Percentiles rank a stretch among this genome's conserved stretches.
These are phyloP conservation scores for Musa beccarii DNA, from an alignment of 176 grass and related monocot species.

Conservation along the genomic window DNA sequence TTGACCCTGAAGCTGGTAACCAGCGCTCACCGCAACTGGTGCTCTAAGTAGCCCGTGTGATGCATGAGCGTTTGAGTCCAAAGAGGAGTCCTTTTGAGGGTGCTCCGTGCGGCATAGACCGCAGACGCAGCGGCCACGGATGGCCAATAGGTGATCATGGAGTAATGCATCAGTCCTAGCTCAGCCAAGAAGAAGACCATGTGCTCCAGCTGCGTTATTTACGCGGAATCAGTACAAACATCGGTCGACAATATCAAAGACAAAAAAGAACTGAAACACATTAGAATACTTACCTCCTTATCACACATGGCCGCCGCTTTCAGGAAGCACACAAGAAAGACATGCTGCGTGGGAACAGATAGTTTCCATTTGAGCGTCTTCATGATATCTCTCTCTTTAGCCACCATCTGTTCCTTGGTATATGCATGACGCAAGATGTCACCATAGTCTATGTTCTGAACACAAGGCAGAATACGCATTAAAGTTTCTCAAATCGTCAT, in stretches of 20 bases:
- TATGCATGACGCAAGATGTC: conserved; percentile 14
- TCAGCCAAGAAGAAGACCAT: conserved; percentile 72
- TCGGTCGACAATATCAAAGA: neutral
- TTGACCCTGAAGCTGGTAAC: no score
- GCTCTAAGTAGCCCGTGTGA: conserved; percentile 35
- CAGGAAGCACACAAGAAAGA: conserved; percentile 54
- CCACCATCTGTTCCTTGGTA: conserved; percentile 35
- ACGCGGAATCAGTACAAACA: neutral
- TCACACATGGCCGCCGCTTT: conserved; percentile 44
- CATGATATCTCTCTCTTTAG: conserved; percentile 46
- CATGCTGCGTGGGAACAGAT: conserved; percentile 54
- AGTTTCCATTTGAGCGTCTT: conserved; percentile 70
- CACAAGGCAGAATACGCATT: no score
- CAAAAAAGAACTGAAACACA: neutral
- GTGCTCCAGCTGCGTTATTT: conserved; percentile 44
- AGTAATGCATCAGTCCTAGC: conserved; percentile 48
- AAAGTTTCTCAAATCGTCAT: no score
- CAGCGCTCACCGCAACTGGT: conserved; percentile 33
- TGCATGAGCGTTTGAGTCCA: conserved; percentile 37
- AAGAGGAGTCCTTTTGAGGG: conserved; percentile 24
- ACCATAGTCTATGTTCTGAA: no score
- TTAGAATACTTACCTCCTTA: conserved; percentile 27
- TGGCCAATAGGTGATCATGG: conserved; percentile 36
- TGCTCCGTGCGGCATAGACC: conserved; percentile 31
- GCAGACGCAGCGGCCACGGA: conserved; percentile 12